These are phyloP conservation scores for Lactarius evosmus DNA, from an alignment of 768 basidiomycete species.

Conservation along the genomic window DNA sequence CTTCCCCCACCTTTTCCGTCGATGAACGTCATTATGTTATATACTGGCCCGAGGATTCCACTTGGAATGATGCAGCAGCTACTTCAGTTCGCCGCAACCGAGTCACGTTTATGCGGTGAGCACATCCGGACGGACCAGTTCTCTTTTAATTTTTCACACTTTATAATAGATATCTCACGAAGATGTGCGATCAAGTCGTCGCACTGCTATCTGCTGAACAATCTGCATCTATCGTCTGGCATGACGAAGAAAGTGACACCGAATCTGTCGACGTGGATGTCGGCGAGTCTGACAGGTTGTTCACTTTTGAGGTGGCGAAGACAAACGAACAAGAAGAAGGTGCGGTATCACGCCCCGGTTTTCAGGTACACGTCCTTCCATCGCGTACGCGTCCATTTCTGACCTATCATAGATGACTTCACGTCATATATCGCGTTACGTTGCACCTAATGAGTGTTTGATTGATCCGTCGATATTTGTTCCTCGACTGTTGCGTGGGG, in stretches of 20 bases:
- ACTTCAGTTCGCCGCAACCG: slow-evolving; percentile 50
- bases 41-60: slow-evolving; percentile 35
- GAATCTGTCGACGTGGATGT: slow-evolving; percentile 39
- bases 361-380: slow-evolving; percentile 38
- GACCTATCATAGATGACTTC: neutral
- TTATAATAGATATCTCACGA: slow-evolving; percentile 51
- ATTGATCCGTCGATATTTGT: neutral
- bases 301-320: slow-evolving; percentile 52
- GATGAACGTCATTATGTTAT: slow-evolving; percentile 40
- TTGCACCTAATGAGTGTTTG: neutral
- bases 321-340: slow-evolving; percentile 54
- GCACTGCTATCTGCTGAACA: slow-evolving; percentile 51
- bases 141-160: neutral
- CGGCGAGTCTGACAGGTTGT: slow-evolving; percentile 46
- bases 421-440: neutral
- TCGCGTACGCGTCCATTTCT: neutral
- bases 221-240: slow-evolving; percentile 45
- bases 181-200: slow-evolving; percentile 54
- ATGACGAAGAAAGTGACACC: slow-evolving; percentile 32
- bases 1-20: neutral
- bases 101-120: slow-evolving; percentile 59
- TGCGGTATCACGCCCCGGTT: slow-evolving; percentile 43
- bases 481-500: slow-evolving; percentile 20
- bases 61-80: slow-evolving; percentile 52
- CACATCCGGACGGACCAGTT: neutral